Evolutionary conservation across 768 basidiomycete genomes (phyloP).

Genomic region (Termitomyces bulborhizus): DNA sequence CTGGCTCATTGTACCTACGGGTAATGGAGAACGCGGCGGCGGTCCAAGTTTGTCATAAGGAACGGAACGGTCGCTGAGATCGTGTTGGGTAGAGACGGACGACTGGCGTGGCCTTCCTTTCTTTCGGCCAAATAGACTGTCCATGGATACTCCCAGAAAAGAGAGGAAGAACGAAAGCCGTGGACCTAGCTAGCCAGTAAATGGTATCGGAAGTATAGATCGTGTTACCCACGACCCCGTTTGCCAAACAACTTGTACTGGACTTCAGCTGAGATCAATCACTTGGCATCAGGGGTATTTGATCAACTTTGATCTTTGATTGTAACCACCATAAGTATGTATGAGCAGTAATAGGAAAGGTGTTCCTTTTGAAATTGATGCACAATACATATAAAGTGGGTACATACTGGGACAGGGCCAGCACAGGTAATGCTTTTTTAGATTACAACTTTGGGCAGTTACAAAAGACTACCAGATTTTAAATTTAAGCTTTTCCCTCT

Average conservation of each 20-base stretch:
- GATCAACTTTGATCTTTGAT: too few relatives aligned
- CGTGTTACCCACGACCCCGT: constrained; percentile 3
- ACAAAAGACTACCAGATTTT: too few relatives aligned
- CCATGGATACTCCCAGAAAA: constrained; percentile 35
- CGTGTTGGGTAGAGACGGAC: constrained; percentile 52
- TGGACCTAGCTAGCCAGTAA: neutral
- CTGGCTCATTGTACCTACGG: constrained; percentile 51
- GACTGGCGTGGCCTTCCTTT: constrained; percentile 55
- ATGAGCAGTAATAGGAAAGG: too few relatives aligned
- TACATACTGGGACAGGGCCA: too few relatives aligned
- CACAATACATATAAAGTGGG: too few relatives aligned
- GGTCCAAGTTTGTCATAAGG: constrained; percentile 66
- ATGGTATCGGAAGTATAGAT: neutral
- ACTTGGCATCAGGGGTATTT: too few relatives aligned
- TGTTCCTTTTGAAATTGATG: too few relatives aligned
- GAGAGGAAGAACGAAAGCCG: neutral
- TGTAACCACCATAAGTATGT: too few relatives aligned
- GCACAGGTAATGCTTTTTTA: too few relatives aligned
- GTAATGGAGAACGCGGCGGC: constrained; percentile 51
- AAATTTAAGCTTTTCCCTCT: too few relatives aligned
- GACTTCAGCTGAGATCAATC: too few relatives aligned
- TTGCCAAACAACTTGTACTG: constrained; percentile 4
- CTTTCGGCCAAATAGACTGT: constrained; percentile 61
- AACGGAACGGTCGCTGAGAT: constrained; percentile 59
- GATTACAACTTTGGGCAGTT: too few relatives aligned